Percentiles rank a stretch among this genome's conserved stretches.
phyloP scores from a whole-genome alignment of 2,329 filamentous ascomycete species.

The Aspergillus ochraceus region DNA sequence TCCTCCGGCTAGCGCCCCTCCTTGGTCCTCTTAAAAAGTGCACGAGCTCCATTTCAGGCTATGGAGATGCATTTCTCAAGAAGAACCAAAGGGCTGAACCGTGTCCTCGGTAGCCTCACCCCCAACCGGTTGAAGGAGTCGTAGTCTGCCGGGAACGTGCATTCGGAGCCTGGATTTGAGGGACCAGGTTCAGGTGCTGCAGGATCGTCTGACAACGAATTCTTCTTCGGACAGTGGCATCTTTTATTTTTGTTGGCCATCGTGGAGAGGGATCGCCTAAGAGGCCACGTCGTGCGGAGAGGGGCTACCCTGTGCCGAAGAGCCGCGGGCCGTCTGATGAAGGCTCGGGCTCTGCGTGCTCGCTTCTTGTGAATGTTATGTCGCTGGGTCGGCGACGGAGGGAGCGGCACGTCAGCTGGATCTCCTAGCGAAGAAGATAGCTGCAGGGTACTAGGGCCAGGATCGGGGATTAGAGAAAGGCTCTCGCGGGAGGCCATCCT shows the following conservation, averaged over 20 bases:
- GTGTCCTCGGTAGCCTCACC: not conserved
- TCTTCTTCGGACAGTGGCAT: not conserved
- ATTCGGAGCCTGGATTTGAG: not conserved
- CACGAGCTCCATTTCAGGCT: not conserved
- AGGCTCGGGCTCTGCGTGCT: not conserved
- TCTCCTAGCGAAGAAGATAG: not conserved
- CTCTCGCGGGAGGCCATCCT: not conserved
- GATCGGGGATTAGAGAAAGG: not conserved
- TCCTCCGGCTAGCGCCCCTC: not conserved
- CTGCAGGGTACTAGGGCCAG: not conserved
- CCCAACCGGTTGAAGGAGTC: not conserved
- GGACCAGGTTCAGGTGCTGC: not conserved
- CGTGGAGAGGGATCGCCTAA: not conserved
- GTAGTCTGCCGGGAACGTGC: not conserved
- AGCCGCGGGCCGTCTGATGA: not conserved
- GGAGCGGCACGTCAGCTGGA: not conserved
- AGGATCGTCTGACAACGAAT: not conserved
- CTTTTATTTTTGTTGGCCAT: not conserved
- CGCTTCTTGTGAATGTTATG: not conserved
- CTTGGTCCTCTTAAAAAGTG: not conserved
- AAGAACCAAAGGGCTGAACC: not conserved
- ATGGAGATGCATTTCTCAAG: not conserved
- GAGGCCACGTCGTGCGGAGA: too few relatives aligned
- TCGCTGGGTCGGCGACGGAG: too few relatives aligned
- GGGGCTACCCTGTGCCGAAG: too few relatives aligned